Base-by-base conservation (phyloP, 352 stramenopile genomes). In the Phytophthora pini region DNA sequence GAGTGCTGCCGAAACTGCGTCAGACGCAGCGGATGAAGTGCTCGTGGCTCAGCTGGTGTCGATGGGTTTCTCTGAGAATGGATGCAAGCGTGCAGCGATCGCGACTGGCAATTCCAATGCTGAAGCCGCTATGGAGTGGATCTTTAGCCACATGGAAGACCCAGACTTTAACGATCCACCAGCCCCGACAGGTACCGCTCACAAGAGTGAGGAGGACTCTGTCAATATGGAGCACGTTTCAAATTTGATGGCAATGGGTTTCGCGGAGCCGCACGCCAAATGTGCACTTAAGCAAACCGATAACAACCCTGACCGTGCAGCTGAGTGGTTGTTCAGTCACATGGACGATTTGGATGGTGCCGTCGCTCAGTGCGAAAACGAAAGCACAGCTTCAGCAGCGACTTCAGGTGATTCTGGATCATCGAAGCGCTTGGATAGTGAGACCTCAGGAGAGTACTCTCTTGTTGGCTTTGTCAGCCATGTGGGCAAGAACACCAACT, bases 61-160 rank as follows among this genome's bases (percentile, higher is more conserved):
- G 20, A 99, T 99, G 97, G 98, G 97, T 24, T 99, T 99, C 65
- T 93, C 86, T 0, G 94, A 99, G 73, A 99, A 99, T 70, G 97
- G 93, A 27, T 99, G 94, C 79, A 98, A 98, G 68, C 90, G 97
- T 53, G 98, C 98, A 46, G 88, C 98, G 20, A 88, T 98, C 20
- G 97, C 88, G 32, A 98, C 84, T 59, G 88, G 80, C 54, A 99
- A 97, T 76, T 77, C 74, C 4, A 84, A 95, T 62, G 82, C 95
- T 5, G 97, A 99, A 62, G 89, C 83, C 32, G 97, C 97, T 7
- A 99, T 99, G 95, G 95, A 98, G 49, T 99, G 97, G 97, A 94
- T 99, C 48, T 98, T 99, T 76, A 96, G 95, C 58, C 98, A 99
- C 83, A 99, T 98, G 87, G 92, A 89, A 61, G 98, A 99, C 76